Base-by-base conservation (phyloP, 2,329 filamentous ascomycete species). In the Nannizziopsis barbatae region DNA sequence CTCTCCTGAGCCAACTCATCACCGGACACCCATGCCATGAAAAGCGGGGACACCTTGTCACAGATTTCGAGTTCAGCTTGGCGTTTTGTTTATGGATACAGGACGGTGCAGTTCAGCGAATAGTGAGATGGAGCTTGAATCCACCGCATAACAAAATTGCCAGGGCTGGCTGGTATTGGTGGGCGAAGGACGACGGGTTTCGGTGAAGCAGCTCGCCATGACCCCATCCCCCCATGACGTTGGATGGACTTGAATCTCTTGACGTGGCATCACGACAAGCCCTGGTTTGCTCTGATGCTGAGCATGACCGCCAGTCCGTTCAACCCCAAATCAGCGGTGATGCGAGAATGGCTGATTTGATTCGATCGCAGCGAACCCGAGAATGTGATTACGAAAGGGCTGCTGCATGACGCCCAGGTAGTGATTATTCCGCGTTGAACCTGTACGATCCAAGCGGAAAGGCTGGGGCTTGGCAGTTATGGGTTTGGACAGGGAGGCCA, bases 181-280 rank as follows among this genome's bases (percentile, higher is more conserved):
- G 39, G 40, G 32, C 22, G 22, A 27, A 7, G 4, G 22, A 27
- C 22, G 22, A 27, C 22, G 3, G 22, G 22, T 27, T 27, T 27
- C 22, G 22, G 22, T 27, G 22, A 27, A 27, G 22, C 22, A 27
- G 22, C 22, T 27, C 22, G 22, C 22, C 22, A 27, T 27, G 22
- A 27, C 22, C 4, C 32, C 31, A 27, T 12, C 33, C 12, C 9
- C 12, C 30, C 32, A 17, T 15, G 6, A n/a, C 11, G 12, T 15
- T 14, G 2, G 11, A 30, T 31, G 38, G 36, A 18, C 18, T 12
- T n/a, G 46, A n/a, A 27, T 27, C 22, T 27, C 15, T 37, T 49
- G 46, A 49, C 46, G 46, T 49, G 46, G 46, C 46, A 49, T 11
- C 4, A 10, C 15, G 31, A 44, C 12, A 33, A 31, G 46, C 46